Conservation (phyloP, 139 green algal genomes). For the Ulvella scutata region DNA sequence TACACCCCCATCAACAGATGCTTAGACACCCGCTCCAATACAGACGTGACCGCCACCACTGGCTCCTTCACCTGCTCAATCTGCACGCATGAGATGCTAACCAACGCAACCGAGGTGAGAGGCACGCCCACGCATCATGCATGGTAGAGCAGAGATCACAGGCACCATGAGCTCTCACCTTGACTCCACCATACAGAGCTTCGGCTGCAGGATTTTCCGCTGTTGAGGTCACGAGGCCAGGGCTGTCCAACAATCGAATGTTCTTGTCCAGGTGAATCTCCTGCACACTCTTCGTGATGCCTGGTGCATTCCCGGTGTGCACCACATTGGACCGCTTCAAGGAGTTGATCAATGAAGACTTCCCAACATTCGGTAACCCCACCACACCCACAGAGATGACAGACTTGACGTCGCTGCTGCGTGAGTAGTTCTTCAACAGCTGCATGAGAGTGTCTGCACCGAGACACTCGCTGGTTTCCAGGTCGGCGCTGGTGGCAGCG, state of each 20-base stretch:
- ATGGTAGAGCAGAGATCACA: neutral
- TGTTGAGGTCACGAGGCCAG: constrained; percentile 52
- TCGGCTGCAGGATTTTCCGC: constrained; percentile 39
- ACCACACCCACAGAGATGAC: constrained; percentile 93
- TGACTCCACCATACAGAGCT: constrained; percentile 76
- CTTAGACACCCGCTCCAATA: constrained; percentile 39
- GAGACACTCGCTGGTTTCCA: constrained; percentile 24
- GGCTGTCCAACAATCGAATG: constrained; percentile 87
- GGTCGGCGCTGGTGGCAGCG: neutral
- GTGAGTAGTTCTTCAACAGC: constrained; percentile 96
- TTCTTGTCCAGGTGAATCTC: constrained; percentile 89
- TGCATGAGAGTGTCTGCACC: constrained; percentile 89
- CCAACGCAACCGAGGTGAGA: neutral
- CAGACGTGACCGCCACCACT: constrained; percentile 32
- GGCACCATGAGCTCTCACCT: constrained; percentile 29
- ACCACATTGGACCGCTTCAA: constrained; percentile 77
- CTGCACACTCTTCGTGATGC: constrained; percentile 75
- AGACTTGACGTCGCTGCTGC: constrained; percentile 70
- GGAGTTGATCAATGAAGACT: constrained; percentile 92
- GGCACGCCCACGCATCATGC: neutral
- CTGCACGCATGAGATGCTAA: constrained; percentile 2
- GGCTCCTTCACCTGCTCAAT: constrained; percentile 72
- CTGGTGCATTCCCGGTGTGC: constrained; percentile 27
- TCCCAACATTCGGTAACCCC: constrained; percentile 96
- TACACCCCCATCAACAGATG: constrained; percentile 81